phyloP scores from a whole-genome alignment of 202 grass and related monocot species.

The Brachypodium distachyon region DNA sequence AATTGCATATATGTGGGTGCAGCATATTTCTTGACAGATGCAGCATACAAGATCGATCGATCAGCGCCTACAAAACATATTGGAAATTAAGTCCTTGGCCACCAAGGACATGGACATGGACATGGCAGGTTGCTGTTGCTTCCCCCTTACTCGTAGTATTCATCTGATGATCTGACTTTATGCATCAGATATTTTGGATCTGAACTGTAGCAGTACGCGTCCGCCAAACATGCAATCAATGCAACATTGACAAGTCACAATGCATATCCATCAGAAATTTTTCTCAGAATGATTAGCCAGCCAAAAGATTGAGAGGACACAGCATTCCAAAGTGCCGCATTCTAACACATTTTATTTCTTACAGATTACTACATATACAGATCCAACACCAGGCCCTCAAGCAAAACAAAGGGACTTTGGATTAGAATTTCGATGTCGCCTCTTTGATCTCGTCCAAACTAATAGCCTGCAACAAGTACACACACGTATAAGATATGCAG shows the following conservation, averaged over 20 bases:
- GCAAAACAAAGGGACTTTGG: not conserved
- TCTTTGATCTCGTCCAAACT: conserved; percentile 75
- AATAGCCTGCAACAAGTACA: conserved; percentile 37
- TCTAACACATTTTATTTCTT: conserved; percentile 12
- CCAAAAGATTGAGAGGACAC: not conserved
- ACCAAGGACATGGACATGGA: not conserved
- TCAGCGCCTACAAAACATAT: no score
- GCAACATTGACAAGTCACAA: not conserved
- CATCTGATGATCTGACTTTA: no score
- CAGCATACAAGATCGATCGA: not conserved
- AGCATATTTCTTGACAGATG: no score
- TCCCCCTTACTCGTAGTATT: not conserved
- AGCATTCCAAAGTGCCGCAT: not conserved
- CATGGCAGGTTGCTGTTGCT: conserved; percentile 26
- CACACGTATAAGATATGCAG: not conserved
- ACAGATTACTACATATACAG: conserved; percentile 16
- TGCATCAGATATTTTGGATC: not conserved
- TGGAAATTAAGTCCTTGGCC: not conserved
- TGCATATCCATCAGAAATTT: not conserved
- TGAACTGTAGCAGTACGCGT: not conserved
- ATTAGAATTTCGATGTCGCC: conserved; percentile 64
- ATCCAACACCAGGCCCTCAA: not conserved
- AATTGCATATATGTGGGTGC: not conserved
- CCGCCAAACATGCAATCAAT: not conserved
- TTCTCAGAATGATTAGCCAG: not conserved